phyloP scores from a whole-genome alignment of 352 stramenopile species.

The Halophytophthora polymorphica region DNA sequence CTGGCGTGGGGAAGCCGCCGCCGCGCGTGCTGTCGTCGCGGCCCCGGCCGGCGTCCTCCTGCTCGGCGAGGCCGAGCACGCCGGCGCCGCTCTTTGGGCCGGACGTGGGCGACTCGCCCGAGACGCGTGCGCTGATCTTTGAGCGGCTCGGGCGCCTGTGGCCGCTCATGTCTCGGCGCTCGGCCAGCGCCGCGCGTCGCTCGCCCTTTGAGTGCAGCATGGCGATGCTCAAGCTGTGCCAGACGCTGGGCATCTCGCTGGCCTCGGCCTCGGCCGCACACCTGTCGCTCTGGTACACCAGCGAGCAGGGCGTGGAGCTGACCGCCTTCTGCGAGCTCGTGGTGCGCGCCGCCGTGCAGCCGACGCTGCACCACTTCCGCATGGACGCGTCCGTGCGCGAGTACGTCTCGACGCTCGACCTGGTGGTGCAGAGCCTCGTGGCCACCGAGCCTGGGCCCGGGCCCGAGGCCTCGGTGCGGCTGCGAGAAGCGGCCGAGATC shows the following conservation, averaged over 20 bases:
- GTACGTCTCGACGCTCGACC: conserved; percentile 43
- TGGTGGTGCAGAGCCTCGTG: conserved; percentile 40
- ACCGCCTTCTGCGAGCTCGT: conserved; percentile 45
- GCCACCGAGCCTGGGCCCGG: not conserved
- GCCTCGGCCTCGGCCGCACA: conserved; percentile 8
- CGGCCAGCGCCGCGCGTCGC: conserved; percentile 8
- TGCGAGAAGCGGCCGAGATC: conserved; percentile 48
- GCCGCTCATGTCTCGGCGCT: conserved; percentile 30
- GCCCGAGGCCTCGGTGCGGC: not conserved
- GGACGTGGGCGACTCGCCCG: conserved; percentile 26
- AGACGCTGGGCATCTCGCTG: conserved; percentile 44
- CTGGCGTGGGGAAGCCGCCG: conserved; percentile 1
- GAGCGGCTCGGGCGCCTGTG: conserved; percentile 38
- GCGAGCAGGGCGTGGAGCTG: conserved; percentile 37
- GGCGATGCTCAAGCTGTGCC: conserved; percentile 57
- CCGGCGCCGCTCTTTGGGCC: conserved; percentile 27
- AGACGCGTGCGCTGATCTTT: conserved; percentile 29
- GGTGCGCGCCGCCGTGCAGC: conserved; percentile 42
- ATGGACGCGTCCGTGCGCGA: conserved; percentile 37
- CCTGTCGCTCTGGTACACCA: conserved; percentile 23
- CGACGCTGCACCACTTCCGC: conserved; percentile 49
- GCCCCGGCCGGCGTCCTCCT: conserved; percentile 7
- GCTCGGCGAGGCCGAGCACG: conserved; percentile 3
- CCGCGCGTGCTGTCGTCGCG: conserved; percentile 7
- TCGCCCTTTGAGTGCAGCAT: conserved; percentile 57